These are phyloP conservation scores for Neurospora sp. DNA, from an alignment of 2,329 filamentous ascomycete species.

Conservation along the genomic window DNA sequence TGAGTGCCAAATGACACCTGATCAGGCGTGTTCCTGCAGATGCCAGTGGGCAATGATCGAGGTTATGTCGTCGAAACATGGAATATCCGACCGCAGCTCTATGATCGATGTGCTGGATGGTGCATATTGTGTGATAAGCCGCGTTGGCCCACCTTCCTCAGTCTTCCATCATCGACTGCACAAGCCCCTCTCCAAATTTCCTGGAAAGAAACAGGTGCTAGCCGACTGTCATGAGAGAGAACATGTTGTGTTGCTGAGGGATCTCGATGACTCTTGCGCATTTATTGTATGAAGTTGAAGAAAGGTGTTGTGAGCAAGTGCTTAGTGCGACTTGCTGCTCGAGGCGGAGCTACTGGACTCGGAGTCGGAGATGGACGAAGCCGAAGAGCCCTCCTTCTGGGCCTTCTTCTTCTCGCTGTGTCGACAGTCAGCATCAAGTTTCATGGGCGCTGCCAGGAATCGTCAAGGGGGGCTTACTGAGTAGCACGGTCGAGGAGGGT, in stretches of 20 bases:
- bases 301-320: not conserved
- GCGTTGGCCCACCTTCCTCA: not conserved
- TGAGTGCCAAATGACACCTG: not conserved
- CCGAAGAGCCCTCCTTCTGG: slow-evolving; percentile 12
- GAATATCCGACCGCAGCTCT: not conserved
- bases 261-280: not conserved
- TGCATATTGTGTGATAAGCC: not conserved
- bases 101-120: not conserved
- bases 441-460: slow-evolving; percentile 8
- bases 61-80: not conserved
- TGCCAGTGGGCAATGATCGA: not conserved
- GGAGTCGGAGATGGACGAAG: slow-evolving; percentile 7
- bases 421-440: slow-evolving; percentile 3
- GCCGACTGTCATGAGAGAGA: not conserved
- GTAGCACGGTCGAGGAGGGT: slow-evolving; percentile 32
- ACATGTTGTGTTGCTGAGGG: not conserved
- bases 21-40: not conserved
- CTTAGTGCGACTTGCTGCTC: slow-evolving; percentile 11
- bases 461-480: slow-evolving; percentile 28
- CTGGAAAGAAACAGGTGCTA: not conserved
- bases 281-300: not conserved
- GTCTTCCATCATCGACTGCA: not conserved
- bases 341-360: slow-evolving; percentile 8
- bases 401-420: slow-evolving; percentile 17
- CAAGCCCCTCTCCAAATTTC: not conserved